Evolutionary conservation across 1,139 yeast genomes (phyloP).

Genomic region (Groenewaldozyma sp.): DNA sequence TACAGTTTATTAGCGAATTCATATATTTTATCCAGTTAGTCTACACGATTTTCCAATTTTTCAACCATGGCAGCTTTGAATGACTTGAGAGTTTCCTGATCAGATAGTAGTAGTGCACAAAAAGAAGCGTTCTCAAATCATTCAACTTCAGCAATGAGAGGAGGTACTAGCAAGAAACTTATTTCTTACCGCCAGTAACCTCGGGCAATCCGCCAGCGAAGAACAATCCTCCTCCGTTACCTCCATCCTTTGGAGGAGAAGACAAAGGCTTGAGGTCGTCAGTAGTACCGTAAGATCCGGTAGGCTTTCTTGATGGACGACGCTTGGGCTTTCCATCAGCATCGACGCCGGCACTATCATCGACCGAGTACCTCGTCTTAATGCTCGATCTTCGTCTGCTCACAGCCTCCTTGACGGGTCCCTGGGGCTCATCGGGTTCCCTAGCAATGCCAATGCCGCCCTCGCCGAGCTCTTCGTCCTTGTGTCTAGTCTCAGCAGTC

Average conservation of each 20-base stretch:
- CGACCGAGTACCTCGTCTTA: slow-evolving; percentile 9
- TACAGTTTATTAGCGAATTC: no score
- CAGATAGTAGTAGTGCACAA: no score
- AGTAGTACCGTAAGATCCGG: slow-evolving; percentile 28
- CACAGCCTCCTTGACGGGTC: slow-evolving; percentile 16
- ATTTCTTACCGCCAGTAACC: slow-evolving; percentile 28
- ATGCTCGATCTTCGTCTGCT: slow-evolving; percentile 26
- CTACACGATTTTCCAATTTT: no score
- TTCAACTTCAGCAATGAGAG: no score
- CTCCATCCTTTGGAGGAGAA: slow-evolving; percentile 7
- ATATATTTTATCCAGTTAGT: no score
- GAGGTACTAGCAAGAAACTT: no score
- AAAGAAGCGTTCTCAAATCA: no score
- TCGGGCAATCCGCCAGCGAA: slow-evolving; percentile 30
- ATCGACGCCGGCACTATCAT: not conserved
- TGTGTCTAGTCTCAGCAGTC: slow-evolving; percentile 23
- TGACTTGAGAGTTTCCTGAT: no score
- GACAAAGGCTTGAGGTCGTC: slow-evolving; percentile 23
- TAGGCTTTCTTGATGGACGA: slow-evolving; percentile 22
- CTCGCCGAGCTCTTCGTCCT: slow-evolving; percentile 20
- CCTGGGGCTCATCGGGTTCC: slow-evolving; percentile 24
- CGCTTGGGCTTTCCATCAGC: slow-evolving; percentile 8
- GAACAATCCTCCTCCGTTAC: slow-evolving; percentile 17
- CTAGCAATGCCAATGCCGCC: slow-evolving; percentile 29
- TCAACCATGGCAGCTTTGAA: no score